Base-by-base conservation (phyloP, 176 grass and related monocot species). In the Triticum urartu region DNA sequence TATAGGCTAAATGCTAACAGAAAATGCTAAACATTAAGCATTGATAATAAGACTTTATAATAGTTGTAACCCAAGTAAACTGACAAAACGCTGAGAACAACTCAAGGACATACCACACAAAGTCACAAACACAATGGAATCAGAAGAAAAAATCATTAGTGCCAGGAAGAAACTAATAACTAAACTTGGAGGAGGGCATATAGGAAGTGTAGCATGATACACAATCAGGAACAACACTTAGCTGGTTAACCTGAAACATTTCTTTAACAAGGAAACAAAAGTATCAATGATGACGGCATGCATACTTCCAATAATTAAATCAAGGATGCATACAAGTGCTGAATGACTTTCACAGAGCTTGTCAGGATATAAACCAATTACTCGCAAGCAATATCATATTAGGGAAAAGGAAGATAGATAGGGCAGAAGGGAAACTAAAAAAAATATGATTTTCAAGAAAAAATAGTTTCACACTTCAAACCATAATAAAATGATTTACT, bases 1-100 rank as follows among this genome's bases (percentile, higher is more conserved):
- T 24, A 47, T 24, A 72, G 32, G 77, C 77, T 43, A 74, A 74
- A 25, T 45, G 42, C 24, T 74, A 73, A 52, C 40, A 87, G 25
- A 64, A 80, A n/a, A 73, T 61, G 39, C 40, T 64, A 42, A 47
- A 42, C 5, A 65, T 38, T 21, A 62, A 79, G 58, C 20, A 71
- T 39, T 38, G 9, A 48, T 26, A 73, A 45, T 30, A 81, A 10
- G 2, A 64, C 35, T 62, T 71, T 38, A 38, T 36, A 24, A 48
- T 30, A 61, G 76, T 39, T 21, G 6, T 9, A 79, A 3, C 10
- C 33, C 76, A 79, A 61, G 33, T 79, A 33, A 79, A 61, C 54
- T 3, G 34, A 60, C 20, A 24, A 79, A 61, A 38, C 3, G 6
- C 32, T 79, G 32, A 78, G 6, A 74, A 48, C 22, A 47, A 43